Evolutionary conservation across 2,329 filamentous ascomycete species (phyloP), one percentile per base, ranked within the genome.

Genomic region (Didymella pinodella): DNA sequence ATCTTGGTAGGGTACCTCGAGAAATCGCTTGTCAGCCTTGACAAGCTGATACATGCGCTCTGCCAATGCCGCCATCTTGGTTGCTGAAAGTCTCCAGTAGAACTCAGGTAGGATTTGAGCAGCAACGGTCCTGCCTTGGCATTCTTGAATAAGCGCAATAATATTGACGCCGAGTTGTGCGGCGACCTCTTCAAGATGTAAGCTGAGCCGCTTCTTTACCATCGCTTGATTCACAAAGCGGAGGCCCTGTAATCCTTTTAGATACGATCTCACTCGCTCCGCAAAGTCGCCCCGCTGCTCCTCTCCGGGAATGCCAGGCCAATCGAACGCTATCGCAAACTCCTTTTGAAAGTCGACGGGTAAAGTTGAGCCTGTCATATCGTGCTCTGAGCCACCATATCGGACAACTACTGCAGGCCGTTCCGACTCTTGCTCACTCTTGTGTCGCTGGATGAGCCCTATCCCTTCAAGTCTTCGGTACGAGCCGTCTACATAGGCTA

Each of bases 401-500:
- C 60, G 44, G 28, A 43, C n/a, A 48, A 29, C 16, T 6, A 22
- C 28, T 28, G 52, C 41, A 3, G 47, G 41, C 32, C 41, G 46
- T 14, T 50, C 26, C 14, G 53, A 2, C 11, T 20, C 32, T 20
- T 32, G 26, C 36, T 43, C 29, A 4, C 20, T 32, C 7, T 25
- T 31, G n/a, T 59, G 52, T 11, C 28, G 25, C 20, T 43, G 50
- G 14, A 67, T 29, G 4, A 50, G 16, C 34, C 50, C 11, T 59
- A 22, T 2, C 5, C 61, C 25, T 36, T 62, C 58, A 4, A 65
- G 49, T 0, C 46, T 48, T 36, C 65, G 65, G 34, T 71, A 75
- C 3, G 51, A 50, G 28, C 74, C 71, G 22, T 74, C 57, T 16
- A 73, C 64, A 48, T 76, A 76, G 4, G 67, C 44, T 2, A 76